Base-by-base conservation (phyloP, 768 basidiomycete genomes). In the Royoungia palumana region DNA sequence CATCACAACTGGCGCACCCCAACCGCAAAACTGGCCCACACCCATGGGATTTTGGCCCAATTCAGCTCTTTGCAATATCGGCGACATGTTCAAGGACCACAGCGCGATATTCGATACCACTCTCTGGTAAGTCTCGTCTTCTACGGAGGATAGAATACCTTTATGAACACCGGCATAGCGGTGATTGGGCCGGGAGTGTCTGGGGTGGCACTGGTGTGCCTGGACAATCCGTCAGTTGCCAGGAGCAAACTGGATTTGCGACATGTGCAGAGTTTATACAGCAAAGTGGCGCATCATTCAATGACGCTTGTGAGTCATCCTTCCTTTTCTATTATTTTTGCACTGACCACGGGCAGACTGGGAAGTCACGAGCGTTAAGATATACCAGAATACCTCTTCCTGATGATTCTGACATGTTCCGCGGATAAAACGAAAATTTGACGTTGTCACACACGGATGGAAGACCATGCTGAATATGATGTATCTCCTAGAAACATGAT, bases 141-240 rank as follows among this genome's bases (percentile, higher is more conserved):
- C 24, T 13, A 28, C 16, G 25, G 32, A 25, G 14, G 10, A n/a
- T 17, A 17, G 28, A 30, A 42, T 19, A 22, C 28, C 21, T 58
- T 28, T 44, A 58, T 47, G n/a, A 35, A 40, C 46, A 20, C 12
- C 20, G 27, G 14, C 46, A 28, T 52, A 86, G 89, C 58, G 93
- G 93, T 50, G 89, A 94, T 56, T 97, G 93, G 94, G 92, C 93
- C 11, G 81, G 83, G 41, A 72, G 71, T 39, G 85, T 81, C n/a
- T 97, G 94, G 94, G 71, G 68, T 41, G 53, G 59, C 20, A 69
- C 84, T 42, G 89, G 89, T 25, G 77, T 85, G 45, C 89, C 88
- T 16, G 93, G 93, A 44, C 93, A 94, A 70, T 81, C 81, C 16
- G 79, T 87, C 65, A 92, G 87, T 65, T 97, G 94, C 60, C 89